Evolutionary conservation across 2,329 filamentous ascomycete species (phyloP), one percentile per base, ranked within the genome.

Genomic region (Alternaria infectoria): DNA sequence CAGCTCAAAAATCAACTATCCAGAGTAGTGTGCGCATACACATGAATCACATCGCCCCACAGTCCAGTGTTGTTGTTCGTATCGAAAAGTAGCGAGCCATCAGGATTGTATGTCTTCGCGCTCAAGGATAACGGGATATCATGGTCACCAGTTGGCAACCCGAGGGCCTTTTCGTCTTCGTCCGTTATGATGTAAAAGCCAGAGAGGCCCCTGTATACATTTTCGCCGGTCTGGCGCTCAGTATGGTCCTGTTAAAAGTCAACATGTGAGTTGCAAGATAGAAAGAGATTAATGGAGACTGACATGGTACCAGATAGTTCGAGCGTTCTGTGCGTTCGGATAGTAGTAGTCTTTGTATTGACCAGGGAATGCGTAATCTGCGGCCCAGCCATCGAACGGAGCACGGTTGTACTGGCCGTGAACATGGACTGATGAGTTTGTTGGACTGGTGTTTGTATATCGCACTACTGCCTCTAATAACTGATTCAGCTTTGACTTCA

Each of bases 331-430:
- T 13, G 74, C 77, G 71, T 89, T 89, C 10, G 87, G 86, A 67
- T 87, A 89, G 73, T 88, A 89, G 73, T 89, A 88, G 64, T 89
- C 87, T 73, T 89, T 88, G 76, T 84, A 87, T 68, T 88, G 77
- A 1, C 85, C 85, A 0, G 83, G 81, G 1, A 75, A 51, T 1
- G 84, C 84, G n/a, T 81, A 77, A 64, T 88, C 87, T 49, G 83
- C 81, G 2, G 86, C 86, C 85, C 85, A 88, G 0, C 86, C 86
- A 66, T 86, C 85, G 54, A 83, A 85, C 7, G 82, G 81, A 8
- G 83, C 79, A 30, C 81, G 77, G 57, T 73, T 73, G 32, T 83
- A 85, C 12, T 84, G 86, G 1, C 87, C 86, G 67, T 88, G 86
- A 17, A 88, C 79, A 75, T 88, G 86, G 13, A 87, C 82, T 3